Evolutionary conservation across 306 rosid genomes (phyloP), one percentile per base, ranked within the genome.

Genomic region (Castanopsis chinensis): DNA sequence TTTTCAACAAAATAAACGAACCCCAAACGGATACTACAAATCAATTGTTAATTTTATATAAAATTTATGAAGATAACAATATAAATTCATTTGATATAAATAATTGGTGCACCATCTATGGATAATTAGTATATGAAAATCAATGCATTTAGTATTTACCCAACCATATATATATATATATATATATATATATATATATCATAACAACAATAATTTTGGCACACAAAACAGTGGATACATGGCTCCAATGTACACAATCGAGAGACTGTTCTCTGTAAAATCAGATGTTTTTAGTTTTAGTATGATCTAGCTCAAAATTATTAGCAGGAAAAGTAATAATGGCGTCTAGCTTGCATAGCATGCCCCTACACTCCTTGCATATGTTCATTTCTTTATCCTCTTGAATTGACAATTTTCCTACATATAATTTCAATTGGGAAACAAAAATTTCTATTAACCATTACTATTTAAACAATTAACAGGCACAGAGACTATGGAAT

Each of bases 401-500:
- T 52, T 51, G 2, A 11, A 1, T 61, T 45, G 4, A 45, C 1
- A 45, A 45, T 15, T 76, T 30, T 4, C 28, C 25, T 61, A 0
- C 27, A 4, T 2, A 25, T 51, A 18, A 3, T 3, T 27, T 43
- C 60, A 3, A 25, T 23, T 6, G 5, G n/a, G 4, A 45, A 45
- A 45, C 4, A 45, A 6, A 19, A 17, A 13, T 19, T 57, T 20
- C 12, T 5, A 8, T 20, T 0, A 21, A 20, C 0, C 12, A 5
- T 57, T 9, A 1, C 0, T 6, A 27, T 35, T n/a, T 41, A 19
- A 68, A 8, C 0, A 52, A n/a, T n/a, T 75, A 21, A 79, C 71
- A 87, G 91, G 82, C 86, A 71, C 83, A 87, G 90, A 82, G 43
- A 54, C 87, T 86, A 9, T 90, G 91, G 92, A 69, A 73, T 41